Base-by-base conservation (phyloP, 345 rosid genomes). In the Dimocarpus longan region DNA sequence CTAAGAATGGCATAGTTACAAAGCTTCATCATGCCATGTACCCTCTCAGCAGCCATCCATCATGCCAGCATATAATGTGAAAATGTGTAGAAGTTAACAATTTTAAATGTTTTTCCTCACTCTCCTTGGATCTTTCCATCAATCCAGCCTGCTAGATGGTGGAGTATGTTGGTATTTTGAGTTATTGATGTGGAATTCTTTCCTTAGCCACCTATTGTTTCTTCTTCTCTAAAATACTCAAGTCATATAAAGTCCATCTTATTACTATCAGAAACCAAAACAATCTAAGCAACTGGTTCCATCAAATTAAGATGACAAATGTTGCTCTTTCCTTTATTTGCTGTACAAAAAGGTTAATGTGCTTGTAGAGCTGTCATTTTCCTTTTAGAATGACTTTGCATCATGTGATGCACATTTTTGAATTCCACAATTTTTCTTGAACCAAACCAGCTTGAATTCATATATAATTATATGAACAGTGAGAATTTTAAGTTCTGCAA, bases 381-480 rank as follows among this genome's bases (percentile, higher is more conserved):
- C 26, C 66, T 9, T 75, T 26, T 7, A 37, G 24, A 68, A 67
- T 68, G 73, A 57, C n/a, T 74, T 62, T 54, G 52, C 78, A 69
- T 68, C 78, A 22, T 66, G 16, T 70, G 22, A 74, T 52, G 63
- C 5, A 11, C 39, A 46, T 40, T 68, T 66, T 71, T 74, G 70
- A 67, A 44, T 65, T 65, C 28, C 60, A 28, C 19, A 9, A 68
- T 54, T 1, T 54, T 54, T 54, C 18, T 16, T 54, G 8, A 54
- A 54, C 59, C 59, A 54, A 46, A 46, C 52, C 12, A 59, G 64
- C 28, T 19, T 59, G 64, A 19, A 59, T 21, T 59, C 26, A 59
- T 59, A 59, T 59, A 59, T 59, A 19, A 52, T 52, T 60, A 19
- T 60, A 60, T 60, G 65, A 60, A 60, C 5, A 60, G 28, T 60